Base-by-base conservation (phyloP, 2,329 filamentous ascomycete species). In the Thielaviopsis euricoi region DNA sequence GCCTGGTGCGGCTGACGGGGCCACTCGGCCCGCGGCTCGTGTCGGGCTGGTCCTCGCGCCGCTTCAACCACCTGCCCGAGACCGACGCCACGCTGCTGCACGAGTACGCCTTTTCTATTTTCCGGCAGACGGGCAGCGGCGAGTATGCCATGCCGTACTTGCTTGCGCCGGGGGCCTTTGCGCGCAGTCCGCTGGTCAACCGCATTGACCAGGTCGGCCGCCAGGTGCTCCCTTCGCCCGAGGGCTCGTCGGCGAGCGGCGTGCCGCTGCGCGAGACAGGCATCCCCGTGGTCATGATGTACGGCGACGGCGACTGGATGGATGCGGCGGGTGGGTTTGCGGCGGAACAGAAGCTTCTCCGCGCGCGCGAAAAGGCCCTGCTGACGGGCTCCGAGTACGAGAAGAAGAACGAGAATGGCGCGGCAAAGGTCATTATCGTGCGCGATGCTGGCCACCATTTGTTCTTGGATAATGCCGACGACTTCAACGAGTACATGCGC, bases 291-390 rank as follows among this genome's bases (percentile, higher is more conserved):
- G 79, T 97, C 9, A 80, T 98, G 67, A 90, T 97, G 86, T 98
- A 98, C 67, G 93, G 93, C 62, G 90, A 97, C 65, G 84, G 93
- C 66, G 93, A 98, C 74, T 98, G 93, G 93, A 98, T 98, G 93
- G 93, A 98, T 64, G 83, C 93, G 9, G 82, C 82, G 0, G 93
- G 90, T 26, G 93, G 93, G 0, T 81, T 83, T 52, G 89, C 86
- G 0, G 83, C 90, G 0, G 81, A 86, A 66, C 81, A 90, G 70
- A 89, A 86, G 68, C 78, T 97, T 13, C 83, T 87, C 61, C 76
- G 83, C 59, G 82, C 85, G 62, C 80, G 79, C 62, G 71, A 72
- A 25, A 78, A 79, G 54, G 74, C 78, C 0, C 71, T 95, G 3
- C 70, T 76, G 13, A 70, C 77, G 22, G 86, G 79, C 22, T 84